phyloP scores from a whole-genome alignment of 192 early-diverging fungal species.

The Backusella liffmaniae region DNA sequence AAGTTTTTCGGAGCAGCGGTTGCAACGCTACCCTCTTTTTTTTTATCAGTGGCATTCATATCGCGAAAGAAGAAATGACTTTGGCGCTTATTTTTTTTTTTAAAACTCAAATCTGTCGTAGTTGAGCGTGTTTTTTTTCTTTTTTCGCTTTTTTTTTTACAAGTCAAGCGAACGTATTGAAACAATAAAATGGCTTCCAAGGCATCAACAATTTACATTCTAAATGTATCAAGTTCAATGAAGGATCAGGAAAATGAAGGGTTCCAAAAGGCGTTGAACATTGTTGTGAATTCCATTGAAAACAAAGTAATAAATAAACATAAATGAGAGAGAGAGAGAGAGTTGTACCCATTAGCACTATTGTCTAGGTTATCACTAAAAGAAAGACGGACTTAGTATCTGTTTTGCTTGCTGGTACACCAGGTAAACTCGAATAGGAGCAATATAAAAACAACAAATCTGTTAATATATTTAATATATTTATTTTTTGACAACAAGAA shows the following conservation, averaged over 20 bases:
- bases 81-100: too few relatives aligned
- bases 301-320: neutral
- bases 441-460: neutral
- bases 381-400: neutral
- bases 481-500: neutral
- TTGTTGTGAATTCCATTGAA: neutral
- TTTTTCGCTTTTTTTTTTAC: neutral
- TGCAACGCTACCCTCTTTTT: too few relatives aligned
- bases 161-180: too few relatives aligned
- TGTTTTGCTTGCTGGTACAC: slow-evolving; percentile 1
- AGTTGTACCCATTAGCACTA: neutral
- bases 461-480: neutral
- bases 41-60: too few relatives aligned
- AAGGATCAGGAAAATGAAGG: neutral
- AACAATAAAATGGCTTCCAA: neutral
- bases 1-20: too few relatives aligned
- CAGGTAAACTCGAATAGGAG: neutral
- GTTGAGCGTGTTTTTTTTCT: too few relatives aligned
- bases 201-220: neutral
- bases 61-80: too few relatives aligned
- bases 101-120: too few relatives aligned
- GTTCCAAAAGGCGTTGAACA: neutral
- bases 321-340: too few relatives aligned
- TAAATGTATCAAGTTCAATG: neutral
- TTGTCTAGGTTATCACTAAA: neutral